phyloP scores from a whole-genome alignment of 2,329 filamentous ascomycete genomes.

The Fusarium sp. region DNA sequence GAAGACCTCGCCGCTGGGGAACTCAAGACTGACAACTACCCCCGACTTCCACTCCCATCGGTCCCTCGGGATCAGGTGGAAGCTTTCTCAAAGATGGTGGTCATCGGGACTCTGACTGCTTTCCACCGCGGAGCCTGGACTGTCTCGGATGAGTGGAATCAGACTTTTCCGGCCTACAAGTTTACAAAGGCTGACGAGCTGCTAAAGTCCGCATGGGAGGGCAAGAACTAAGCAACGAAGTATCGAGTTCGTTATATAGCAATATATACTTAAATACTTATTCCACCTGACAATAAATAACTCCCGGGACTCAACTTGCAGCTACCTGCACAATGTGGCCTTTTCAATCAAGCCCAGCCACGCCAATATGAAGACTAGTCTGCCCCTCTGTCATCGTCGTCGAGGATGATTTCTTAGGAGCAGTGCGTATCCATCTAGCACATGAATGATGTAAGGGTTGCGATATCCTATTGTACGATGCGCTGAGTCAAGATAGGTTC shows the following conservation, averaged over 20 bases:
- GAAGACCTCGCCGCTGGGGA: background rate
- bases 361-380: no score
- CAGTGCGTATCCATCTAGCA: no score
- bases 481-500: no score
- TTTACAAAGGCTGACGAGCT: background rate
- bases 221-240: fast-evolving
- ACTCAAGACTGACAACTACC: background rate
- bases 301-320: no score
- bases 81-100: conserved; percentile 6
- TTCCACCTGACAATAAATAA: no score
- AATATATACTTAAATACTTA: no score
- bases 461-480: no score
- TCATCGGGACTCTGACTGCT: background rate
- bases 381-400: no score
- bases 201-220: fast-evolving
- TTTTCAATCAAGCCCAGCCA: no score
- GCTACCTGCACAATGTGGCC: no score
- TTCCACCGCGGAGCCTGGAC: background rate
- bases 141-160: conserved; percentile 3
- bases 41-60: background rate
- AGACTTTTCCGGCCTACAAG: background rate
- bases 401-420: no score
- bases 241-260: background rate
- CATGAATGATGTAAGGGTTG: no score
- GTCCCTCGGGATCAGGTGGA: background rate